Base-by-base conservation (phyloP, 2,329 filamentous ascomycete genomes). In the Ascochyta lentis region DNA sequence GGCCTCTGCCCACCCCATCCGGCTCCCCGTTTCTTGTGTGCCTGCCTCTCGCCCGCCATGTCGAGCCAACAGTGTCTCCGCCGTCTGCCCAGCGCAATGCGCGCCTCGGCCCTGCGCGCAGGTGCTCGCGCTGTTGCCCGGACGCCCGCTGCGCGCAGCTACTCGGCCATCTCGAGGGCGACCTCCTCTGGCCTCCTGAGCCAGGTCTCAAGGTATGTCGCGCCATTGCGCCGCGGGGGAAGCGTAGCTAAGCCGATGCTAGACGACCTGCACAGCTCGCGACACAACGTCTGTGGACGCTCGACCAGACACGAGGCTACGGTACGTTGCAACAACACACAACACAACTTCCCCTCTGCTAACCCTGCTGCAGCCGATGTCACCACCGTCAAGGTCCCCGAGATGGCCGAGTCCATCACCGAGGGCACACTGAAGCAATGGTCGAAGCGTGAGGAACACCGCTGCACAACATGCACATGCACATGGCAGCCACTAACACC, bases 391-490 rank as follows among this genome's bases (percentile, higher is more conserved):
- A 94, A 98, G 80, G 95, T 98, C 65, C 95, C 95, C 31, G 86
- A 95, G 75, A 98, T 99, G 95, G 95, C 95, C 62, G 95, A 99
- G 79, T 98, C 95, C 45, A 98, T 99, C 77, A 96, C 92, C 40
- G 95, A 99, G 79, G 95, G 95, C 59, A 99, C 95, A 22, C 78
- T 99, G 72, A 97, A 96, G 81, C 92, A 96, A 75, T 98, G 93
- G 83, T 89, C 86, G 71, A 98, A 98, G 81, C 83, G 84, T 85
- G 76, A 65, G 80, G 7, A 49, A 12, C 8, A 15, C 23, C 31
- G 27, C 16, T 15, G 16, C 40, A 23, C 33, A 42, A 23, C 23
- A 33, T 5, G 1, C 13, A 23, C 23, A 33, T 5, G 1, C 13
- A 8, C 26, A 13, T 12, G 9, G 29, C 29, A 13, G 12, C 4